phyloP scores from a whole-genome alignment of 441 rosid species.

The Erysimum pusillum region DNA sequence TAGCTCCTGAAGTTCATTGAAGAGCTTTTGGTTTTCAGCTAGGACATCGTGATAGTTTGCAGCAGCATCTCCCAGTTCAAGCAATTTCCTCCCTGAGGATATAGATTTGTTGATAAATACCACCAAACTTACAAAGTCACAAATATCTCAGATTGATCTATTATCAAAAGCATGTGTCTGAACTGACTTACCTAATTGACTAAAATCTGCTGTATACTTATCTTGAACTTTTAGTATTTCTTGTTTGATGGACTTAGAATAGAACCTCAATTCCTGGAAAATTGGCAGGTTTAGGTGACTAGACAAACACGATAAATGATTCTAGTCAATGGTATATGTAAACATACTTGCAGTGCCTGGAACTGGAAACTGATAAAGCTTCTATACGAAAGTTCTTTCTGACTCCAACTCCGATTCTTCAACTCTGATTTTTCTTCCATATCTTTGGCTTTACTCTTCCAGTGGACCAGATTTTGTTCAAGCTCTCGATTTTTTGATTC shows the following conservation, averaged over 20 bases:
- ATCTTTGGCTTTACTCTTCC: slow-evolving; percentile 69
- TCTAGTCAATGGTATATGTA: slow-evolving; percentile 12
- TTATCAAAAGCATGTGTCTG: neutral
- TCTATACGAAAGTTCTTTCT: slow-evolving; percentile 61
- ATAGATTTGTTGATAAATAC: slow-evolving; percentile 3
- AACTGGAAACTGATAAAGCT: slow-evolving; percentile 59
- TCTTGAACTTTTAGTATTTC: slow-evolving; percentile 64
- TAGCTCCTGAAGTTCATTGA: slow-evolving; percentile 90
- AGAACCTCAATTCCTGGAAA: slow-evolving; percentile 70
- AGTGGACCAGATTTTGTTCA: slow-evolving; percentile 53
- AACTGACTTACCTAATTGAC: slow-evolving; percentile 59
- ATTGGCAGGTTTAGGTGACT: slow-evolving; percentile 30
- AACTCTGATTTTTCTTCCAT: slow-evolving; percentile 63
- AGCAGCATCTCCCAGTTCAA: slow-evolving; percentile 64
- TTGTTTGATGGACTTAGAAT: slow-evolving; percentile 65
- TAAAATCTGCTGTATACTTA: slow-evolving; percentile 58
- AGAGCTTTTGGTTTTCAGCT: slow-evolving; percentile 80
- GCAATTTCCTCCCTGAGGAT: slow-evolving; percentile 60
- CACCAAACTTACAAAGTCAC: slow-evolving; percentile 25
- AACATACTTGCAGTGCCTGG: slow-evolving; percentile 65
- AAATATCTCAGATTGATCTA: neutral
- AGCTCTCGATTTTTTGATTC: slow-evolving; percentile 60
- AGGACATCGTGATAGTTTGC: slow-evolving; percentile 74
- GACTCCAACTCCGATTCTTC: slow-evolving; percentile 64
- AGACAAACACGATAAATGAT: slow-evolving; percentile 20